Evolutionary conservation across 371 early-diverging fungal species (phyloP).

Genomic region (Umbelopsis sp.): DNA sequence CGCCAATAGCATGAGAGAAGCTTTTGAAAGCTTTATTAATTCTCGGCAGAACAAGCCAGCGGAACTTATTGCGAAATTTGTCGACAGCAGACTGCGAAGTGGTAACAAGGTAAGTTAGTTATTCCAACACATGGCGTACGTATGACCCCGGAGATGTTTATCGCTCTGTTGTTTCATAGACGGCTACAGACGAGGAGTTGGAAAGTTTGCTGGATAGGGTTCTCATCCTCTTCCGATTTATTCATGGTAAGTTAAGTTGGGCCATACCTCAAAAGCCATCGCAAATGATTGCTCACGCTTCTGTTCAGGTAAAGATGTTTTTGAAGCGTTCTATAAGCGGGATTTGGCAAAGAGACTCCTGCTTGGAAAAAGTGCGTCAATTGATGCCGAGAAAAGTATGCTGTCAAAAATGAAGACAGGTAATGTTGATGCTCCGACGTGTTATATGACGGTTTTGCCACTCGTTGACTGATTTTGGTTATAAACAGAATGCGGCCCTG

Average conservation of each 20-base stretch:
- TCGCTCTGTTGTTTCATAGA: constrained; percentile 19
- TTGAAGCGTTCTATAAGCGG: constrained; percentile 91
- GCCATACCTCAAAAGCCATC: too few relatives aligned
- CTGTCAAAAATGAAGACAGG: constrained; percentile 81
- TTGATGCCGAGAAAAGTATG: constrained; percentile 87
- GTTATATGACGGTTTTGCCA: not conserved
- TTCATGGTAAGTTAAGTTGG: constrained; percentile 56
- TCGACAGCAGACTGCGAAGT: constrained; percentile 33
- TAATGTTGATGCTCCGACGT: constrained; percentile 20
- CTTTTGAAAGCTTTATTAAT: constrained; percentile 87
- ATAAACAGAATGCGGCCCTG: constrained; percentile 78
- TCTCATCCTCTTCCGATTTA: constrained; percentile 77
- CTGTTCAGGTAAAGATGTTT: constrained; percentile 79
- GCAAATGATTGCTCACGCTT: not conserved
- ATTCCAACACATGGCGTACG: too few relatives aligned
- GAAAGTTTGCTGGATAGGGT: constrained; percentile 69
- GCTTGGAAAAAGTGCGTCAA: constrained; percentile 66
- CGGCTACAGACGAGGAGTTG: constrained; percentile 61
- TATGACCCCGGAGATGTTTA: not conserved
- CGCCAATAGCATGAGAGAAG: constrained; percentile 70
- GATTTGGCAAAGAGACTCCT: constrained; percentile 90
- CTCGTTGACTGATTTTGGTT: too few relatives aligned
- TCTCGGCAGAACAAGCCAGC: constrained; percentile 81
- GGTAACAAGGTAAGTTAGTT: constrained; percentile 26
- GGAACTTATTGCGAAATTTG: constrained; percentile 66